Evolutionary conservation across 768 basidiomycete genomes (phyloP).

Genomic region (Neoboletus magnificus): DNA sequence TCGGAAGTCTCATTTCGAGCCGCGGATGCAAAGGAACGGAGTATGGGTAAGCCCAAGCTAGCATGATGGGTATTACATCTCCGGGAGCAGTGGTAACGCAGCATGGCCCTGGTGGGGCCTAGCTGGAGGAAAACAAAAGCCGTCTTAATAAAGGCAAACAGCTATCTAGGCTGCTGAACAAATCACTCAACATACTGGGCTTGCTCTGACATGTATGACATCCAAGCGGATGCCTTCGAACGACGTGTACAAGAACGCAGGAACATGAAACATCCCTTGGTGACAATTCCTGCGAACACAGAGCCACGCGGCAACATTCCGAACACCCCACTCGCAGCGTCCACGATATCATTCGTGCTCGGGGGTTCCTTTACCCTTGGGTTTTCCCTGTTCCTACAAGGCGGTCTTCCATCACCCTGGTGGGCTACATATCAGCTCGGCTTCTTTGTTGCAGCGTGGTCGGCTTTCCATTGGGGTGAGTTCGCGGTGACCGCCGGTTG

Average conservation of each 20-base stretch:
- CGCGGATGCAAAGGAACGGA: slow-evolving; percentile 24
- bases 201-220: slow-evolving; percentile 28
- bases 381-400: slow-evolving; percentile 43
- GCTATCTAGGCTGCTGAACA: too few relatives aligned
- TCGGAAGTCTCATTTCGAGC: slow-evolving; percentile 35
- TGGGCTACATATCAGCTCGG: slow-evolving; percentile 78
- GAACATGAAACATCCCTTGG: slow-evolving; percentile 39
- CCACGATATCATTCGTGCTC: slow-evolving; percentile 80
- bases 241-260: slow-evolving; percentile 43
- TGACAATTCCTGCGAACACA: slow-evolving; percentile 48
- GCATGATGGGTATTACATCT: slow-evolving; percentile 11
- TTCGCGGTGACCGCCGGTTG: slow-evolving; percentile 95
- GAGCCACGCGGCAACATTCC: slow-evolving; percentile 58
- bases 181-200: not conserved
- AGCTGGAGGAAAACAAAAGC: not conserved
- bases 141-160: slow-evolving; percentile 19
- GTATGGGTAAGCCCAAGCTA: not conserved
- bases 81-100: slow-evolving; percentile 5
- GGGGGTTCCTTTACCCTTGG: slow-evolving; percentile 70
- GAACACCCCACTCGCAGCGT: slow-evolving; percentile 83
- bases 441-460: slow-evolving; percentile 80
- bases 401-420: slow-evolving; percentile 45
- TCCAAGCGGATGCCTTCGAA: slow-evolving; percentile 37
- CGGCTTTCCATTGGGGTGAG: slow-evolving; percentile 89
- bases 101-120: slow-evolving; percentile 15